Evolutionary conservation across 2,329 filamentous ascomycete genomes (phyloP).

Genomic region (Sclerotinia glacialis): DNA sequence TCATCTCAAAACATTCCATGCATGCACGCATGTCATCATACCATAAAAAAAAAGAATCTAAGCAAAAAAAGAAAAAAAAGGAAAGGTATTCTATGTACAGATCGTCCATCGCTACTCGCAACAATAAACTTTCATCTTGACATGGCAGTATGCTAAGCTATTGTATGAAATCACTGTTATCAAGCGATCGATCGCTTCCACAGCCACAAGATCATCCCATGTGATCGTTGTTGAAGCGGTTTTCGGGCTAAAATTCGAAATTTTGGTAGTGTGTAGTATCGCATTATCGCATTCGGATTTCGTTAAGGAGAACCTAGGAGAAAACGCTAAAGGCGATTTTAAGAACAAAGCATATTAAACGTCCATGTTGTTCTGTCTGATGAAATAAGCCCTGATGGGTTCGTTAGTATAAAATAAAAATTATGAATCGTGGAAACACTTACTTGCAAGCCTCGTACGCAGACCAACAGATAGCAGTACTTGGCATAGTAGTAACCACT

Average conservation of each 20-base stretch:
- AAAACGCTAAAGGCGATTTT: too few species aligned
- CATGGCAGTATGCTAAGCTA: background rate
- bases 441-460: constrained; percentile 69
- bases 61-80: constrained; percentile 5
- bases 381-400: constrained; percentile 56
- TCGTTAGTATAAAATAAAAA: constrained; percentile 21
- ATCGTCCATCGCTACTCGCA: constrained; percentile 13
- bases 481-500: constrained; percentile 95
- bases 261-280: background rate
- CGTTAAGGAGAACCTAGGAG: background rate
- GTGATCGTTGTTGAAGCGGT: background rate
- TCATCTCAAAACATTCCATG: constrained; percentile 7
- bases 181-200: background rate
- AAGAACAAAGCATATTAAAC: constrained; percentile 27
- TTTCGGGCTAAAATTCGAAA: background rate
- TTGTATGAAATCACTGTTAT: background rate
- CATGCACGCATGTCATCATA: constrained; percentile 8
- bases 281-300: background rate
- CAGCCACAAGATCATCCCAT: constrained; percentile 5
- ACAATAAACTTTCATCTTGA: background rate
- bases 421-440: constrained; percentile 36
- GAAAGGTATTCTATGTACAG: constrained; percentile 27
- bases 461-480: constrained; percentile 99
- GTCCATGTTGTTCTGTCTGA: constrained; percentile 49
- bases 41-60: constrained; percentile 16